These are phyloP conservation scores for Globisporangium emineosum DNA, from an alignment of 352 stramenopile species.

Conservation along the genomic window DNA sequence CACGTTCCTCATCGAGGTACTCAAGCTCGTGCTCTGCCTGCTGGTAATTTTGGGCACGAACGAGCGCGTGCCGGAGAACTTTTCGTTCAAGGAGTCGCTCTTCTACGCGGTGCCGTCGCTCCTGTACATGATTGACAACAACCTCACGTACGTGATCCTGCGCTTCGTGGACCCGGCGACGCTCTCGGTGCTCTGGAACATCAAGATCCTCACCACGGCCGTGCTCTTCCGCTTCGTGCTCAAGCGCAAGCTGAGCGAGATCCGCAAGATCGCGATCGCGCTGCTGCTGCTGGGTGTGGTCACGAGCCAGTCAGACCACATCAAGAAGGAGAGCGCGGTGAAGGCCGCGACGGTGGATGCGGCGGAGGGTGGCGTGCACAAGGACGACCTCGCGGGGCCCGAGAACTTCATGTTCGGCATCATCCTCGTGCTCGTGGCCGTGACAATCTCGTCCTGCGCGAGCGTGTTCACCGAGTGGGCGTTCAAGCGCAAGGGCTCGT, in stretches of 20 bases:
- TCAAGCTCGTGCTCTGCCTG: conserved; percentile 64
- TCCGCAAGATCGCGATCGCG: conserved; percentile 73
- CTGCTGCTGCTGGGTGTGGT: conserved; percentile 76
- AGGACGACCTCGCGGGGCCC: conserved; percentile 19
- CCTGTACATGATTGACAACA: conserved; percentile 88
- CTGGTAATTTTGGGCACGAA: conserved; percentile 38
- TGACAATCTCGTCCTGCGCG: conserved; percentile 78
- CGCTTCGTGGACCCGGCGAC: conserved; percentile 83
- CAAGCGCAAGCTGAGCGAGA: conserved; percentile 61
- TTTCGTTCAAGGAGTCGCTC: conserved; percentile 52
- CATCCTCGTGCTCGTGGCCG: conserved; percentile 64
- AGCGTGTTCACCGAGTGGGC: conserved; percentile 85
- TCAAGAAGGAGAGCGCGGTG: conserved; percentile 33
- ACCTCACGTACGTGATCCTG: conserved; percentile 86
- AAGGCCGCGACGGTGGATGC: conserved; percentile 14
- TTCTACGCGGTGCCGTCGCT: conserved; percentile 84
- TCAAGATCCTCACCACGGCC: conserved; percentile 86
- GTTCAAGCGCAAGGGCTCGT: conserved; percentile 76
- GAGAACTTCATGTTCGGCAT: conserved; percentile 43
- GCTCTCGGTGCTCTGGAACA: conserved; percentile 86
- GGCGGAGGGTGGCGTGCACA: conserved; percentile 11
- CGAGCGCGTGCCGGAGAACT: conserved; percentile 32
- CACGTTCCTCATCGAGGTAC: conserved; percentile 82
- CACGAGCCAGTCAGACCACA: conserved; percentile 74
- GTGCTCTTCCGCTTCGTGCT: conserved; percentile 83